Conservation (phyloP, 177 flowering plant species). For the Vitis hybrid region DNA sequence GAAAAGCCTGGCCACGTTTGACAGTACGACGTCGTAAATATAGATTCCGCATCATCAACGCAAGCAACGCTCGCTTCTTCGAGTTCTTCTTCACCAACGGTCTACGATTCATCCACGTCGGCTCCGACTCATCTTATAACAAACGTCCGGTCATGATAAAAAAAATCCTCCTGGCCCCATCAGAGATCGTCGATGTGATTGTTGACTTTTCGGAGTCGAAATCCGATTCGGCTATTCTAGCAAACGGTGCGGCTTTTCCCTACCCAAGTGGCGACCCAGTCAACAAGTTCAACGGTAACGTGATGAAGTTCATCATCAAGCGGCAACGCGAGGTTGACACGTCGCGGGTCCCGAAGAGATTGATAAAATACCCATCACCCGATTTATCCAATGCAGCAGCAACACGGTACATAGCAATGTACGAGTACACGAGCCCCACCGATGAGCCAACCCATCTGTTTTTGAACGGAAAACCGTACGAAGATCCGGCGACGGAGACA, state of each 20-base stretch:
- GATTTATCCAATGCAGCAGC: slow-evolving; percentile 26
- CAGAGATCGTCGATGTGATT: slow-evolving; percentile 75
- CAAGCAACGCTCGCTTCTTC: slow-evolving; percentile 76
- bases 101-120: slow-evolving; percentile 49
- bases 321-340: slow-evolving; percentile 31
- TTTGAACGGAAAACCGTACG: slow-evolving; percentile 65
- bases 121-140: slow-evolving; percentile 58
- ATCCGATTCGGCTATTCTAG: slow-evolving; percentile 34
- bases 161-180: slow-evolving; percentile 54
- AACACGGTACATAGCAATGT: slow-evolving; percentile 73
- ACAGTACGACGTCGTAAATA: slow-evolving; percentile 63
- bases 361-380: slow-evolving; percentile 52
- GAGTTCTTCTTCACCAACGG: slow-evolving; percentile 57
- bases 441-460: slow-evolving; percentile 82
- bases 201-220: slow-evolving; percentile 57
- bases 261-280: slow-evolving; percentile 60
- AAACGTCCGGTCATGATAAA: slow-evolving; percentile 26
- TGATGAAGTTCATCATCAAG: slow-evolving; percentile 66
- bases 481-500: slow-evolving; percentile 70
- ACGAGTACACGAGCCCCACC: slow-evolving; percentile 64
- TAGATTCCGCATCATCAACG: slow-evolving; percentile 71
- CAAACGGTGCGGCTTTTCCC: slow-evolving; percentile 63
- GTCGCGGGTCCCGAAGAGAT: slow-evolving; percentile 33
- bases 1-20: slow-evolving; percentile 77
- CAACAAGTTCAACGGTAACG: slow-evolving; percentile 47